phyloP scores from a whole-genome alignment of 768 basidiomycete species.

The Suillus alpinus region DNA sequence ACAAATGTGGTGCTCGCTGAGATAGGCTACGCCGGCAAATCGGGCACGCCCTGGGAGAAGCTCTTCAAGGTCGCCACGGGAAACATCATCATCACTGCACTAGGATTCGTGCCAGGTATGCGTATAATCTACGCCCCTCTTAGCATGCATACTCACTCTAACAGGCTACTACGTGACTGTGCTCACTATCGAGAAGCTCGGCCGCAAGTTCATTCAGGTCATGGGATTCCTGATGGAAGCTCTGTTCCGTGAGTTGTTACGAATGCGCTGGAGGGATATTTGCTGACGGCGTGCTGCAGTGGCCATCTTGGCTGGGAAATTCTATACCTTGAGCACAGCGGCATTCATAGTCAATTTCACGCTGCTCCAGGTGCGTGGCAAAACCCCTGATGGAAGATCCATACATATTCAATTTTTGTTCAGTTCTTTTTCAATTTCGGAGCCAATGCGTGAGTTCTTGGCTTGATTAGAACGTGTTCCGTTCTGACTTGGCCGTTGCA shows the following conservation, averaged over 20 bases:
- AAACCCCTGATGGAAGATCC: background rate
- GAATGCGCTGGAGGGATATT: constrained; percentile 3
- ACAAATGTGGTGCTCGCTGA: constrained; percentile 74
- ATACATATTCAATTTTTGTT: background rate
- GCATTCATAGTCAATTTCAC: constrained; percentile 74
- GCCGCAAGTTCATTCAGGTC: constrained; percentile 73
- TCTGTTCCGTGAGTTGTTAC: constrained; percentile 50
- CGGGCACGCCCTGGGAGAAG: constrained; percentile 58
- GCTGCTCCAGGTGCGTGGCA: constrained; percentile 49
- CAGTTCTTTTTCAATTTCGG: constrained; percentile 85
- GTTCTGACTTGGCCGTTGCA: background rate
- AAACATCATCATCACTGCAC: constrained; percentile 66
- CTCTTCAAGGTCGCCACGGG: constrained; percentile 68
- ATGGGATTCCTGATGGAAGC: constrained; percentile 72
- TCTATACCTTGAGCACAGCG: constrained; percentile 50
- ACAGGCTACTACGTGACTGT: constrained; percentile 69
- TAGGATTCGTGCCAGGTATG: constrained; percentile 76
- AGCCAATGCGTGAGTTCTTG: constrained; percentile 53
- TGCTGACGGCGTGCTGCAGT: constrained; percentile 33
- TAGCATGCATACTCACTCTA: background rate
- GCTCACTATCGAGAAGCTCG: constrained; percentile 68
- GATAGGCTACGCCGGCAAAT: constrained; percentile 63
- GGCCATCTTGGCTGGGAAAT: constrained; percentile 66
- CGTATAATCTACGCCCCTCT: background rate
- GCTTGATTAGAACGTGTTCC: background rate